Base-by-base conservation (phyloP, 139 green algal species). In the Astrephomene gubernaculifera region DNA sequence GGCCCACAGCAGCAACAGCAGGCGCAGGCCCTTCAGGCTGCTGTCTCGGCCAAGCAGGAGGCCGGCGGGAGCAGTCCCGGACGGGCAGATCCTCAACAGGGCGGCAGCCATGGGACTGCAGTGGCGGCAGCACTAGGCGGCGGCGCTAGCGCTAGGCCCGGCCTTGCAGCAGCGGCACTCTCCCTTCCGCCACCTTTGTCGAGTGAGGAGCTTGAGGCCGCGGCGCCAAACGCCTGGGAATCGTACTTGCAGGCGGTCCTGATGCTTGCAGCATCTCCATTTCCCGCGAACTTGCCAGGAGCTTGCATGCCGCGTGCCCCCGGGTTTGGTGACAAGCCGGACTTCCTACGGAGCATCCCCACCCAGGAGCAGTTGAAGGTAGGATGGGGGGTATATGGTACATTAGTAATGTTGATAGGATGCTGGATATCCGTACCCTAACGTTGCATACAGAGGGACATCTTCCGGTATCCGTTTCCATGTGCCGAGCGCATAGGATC, bases 271-370 rank as follows among this genome's bases (percentile, higher is more conserved):
- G 68, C 41, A 39, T 39, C 39, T 22, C 5, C 25, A 24, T 31
- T 10, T 7, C 25, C 19, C 22, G 4, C 8, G 38, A 21, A 54
- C 14, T n/a, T n/a, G n/a, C n/a, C n/a, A n/a, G n/a, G n/a, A n/a
- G n/a, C n/a, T n/a, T n/a, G n/a, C n/a, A 17, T 39, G 24, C 68
- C 45, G 33, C n/a, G 38, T 7, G 27, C 38, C 2, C 68, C 68
- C 38, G 38, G 39, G 14, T 75, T 75, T 54, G 68, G 68, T 1
- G 35, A 75, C 36, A 75, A 75, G 68, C 68, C 68, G 25, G 38
- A 21, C 24, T 75, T 75, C 38, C 38, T 75, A 4, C 45, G 65
- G n/a, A n/a, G 65, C 65, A 72, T 35, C 14, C 65, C 33, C 65
- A 72, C 2, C 65, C 44, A 35, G 63, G 35, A 3, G 27, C 27